These are phyloP conservation scores for Gaeumannomyces tritici DNA, from an alignment of 2,329 filamentous ascomycete species.

Conservation along the genomic window DNA sequence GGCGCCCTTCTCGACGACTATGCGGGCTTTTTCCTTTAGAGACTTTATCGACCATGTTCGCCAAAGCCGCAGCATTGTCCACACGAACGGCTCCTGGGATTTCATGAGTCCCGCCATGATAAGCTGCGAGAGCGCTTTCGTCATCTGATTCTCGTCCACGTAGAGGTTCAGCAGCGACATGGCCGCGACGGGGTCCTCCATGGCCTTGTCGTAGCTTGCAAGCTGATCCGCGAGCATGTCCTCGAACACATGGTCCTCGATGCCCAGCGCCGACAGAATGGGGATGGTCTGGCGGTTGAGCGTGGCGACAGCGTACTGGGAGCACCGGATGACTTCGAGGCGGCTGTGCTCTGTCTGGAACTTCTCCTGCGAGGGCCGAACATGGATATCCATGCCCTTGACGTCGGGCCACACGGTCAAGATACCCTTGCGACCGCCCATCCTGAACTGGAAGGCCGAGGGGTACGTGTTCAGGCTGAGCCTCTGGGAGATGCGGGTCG, in stretches of 20 bases:
- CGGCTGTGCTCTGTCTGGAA: conserved; percentile 39
- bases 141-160: conserved; percentile 79
- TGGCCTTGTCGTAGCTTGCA: conserved; percentile 56
- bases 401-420: conserved; percentile 53
- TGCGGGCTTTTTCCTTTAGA: conserved; percentile 85
- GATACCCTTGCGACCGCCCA: conserved; percentile 88
- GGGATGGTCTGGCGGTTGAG: conserved; percentile 86
- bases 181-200: conserved; percentile 55
- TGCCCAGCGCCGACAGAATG: conserved; percentile 70
- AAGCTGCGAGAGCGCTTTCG: conserved; percentile 64
- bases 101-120: conserved; percentile 72
- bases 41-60: conserved; percentile 80
- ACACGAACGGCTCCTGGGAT: conserved; percentile 66
- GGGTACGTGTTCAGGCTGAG: conserved; percentile 56
- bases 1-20: conserved; percentile 72
- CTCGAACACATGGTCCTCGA: conserved; percentile 57
- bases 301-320: conserved; percentile 65
- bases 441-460: conserved; percentile 83
- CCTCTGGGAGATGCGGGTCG: conserved; percentile 62
- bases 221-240: conserved; percentile 61
- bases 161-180: conserved; percentile 60
- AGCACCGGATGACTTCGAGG: conserved; percentile 78
- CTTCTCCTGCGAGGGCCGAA: conserved; percentile 81
- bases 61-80: conserved; percentile 75
- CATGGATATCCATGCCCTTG: conserved; percentile 58